Conservation (phyloP, 495 filamentous ascomycete genomes). For the Letharia lupina region DNA sequence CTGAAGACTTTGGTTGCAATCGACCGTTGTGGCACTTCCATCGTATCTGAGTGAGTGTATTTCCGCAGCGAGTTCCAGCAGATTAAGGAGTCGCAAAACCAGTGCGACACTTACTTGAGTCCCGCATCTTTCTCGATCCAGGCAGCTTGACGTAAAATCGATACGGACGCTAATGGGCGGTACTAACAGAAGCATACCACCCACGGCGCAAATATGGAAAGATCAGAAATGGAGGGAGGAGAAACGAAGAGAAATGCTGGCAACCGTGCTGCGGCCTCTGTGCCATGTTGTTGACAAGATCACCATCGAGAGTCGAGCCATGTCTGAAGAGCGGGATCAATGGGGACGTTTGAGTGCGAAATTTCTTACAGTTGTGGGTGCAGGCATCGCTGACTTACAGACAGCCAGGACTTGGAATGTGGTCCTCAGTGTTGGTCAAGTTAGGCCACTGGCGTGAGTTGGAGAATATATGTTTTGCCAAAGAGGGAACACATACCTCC, state of each 20-base stretch:
- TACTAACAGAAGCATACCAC: neutral
- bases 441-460: neutral
- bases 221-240: neutral
- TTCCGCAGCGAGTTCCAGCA: neutral
- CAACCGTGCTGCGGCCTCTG: neutral
- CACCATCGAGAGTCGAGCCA: neutral
- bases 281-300: neutral
- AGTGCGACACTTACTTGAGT: too few relatives aligned
- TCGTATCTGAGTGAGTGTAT: neutral
- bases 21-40: neutral
- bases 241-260: neutral
- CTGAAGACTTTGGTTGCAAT: constrained; percentile 3
- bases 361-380: neutral
- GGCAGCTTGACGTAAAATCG: neutral
- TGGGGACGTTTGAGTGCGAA: neutral
- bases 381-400: neutral
- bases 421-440: neutral
- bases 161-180: neutral
- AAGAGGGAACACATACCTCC: neutral
- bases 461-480: neutral
- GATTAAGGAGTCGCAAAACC: neutral
- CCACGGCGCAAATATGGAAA: neutral
- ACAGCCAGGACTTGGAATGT: neutral
- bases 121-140: neutral
- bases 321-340: neutral